A percentile compares a stretch with the other conserved stretches of the same genome.
Conservation (phyloP, 176 grass and related monocot genomes). For the Aegilops tauschii region DNA sequence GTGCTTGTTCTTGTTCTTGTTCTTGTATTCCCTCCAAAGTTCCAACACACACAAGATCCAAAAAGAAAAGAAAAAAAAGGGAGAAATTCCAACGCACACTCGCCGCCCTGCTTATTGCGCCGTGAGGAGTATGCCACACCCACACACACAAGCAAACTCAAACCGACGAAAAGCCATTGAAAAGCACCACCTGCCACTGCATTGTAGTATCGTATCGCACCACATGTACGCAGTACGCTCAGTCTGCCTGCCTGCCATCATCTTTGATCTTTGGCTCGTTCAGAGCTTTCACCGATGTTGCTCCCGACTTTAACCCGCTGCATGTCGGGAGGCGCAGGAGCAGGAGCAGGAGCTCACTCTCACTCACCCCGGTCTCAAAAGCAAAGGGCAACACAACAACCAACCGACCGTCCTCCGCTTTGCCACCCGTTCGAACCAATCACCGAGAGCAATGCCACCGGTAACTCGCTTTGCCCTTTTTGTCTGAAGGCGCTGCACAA, state of each 20-base stretch:
- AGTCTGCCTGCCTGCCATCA: background rate
- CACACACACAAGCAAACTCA: too few species aligned
- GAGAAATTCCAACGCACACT: too few species aligned
- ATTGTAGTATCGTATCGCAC: background rate
- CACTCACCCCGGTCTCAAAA: background rate
- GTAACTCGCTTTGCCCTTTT: background rate
- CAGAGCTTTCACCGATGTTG: constrained; percentile 6
- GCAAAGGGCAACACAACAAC: background rate
- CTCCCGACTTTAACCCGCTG: background rate
- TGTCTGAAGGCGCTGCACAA: background rate
- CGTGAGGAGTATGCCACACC: too few species aligned
- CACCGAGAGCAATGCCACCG: too few species aligned
- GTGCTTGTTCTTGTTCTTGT: too few species aligned
- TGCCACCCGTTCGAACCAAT: background rate
- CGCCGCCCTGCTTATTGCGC: too few species aligned
- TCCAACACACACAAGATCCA: too few species aligned
- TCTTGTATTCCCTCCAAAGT: too few species aligned
- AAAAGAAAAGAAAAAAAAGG: too few species aligned
- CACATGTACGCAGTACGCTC: background rate
- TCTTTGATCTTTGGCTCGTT: background rate
- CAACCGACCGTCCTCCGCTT: background rate
- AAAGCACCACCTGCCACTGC: too few species aligned
- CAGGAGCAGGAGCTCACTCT: background rate
- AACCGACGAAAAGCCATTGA: too few species aligned
- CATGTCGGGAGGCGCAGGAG: background rate